Evolutionary conservation across 768 basidiomycete genomes (phyloP).

Genomic region (Gloeostereum incarnatum): DNA sequence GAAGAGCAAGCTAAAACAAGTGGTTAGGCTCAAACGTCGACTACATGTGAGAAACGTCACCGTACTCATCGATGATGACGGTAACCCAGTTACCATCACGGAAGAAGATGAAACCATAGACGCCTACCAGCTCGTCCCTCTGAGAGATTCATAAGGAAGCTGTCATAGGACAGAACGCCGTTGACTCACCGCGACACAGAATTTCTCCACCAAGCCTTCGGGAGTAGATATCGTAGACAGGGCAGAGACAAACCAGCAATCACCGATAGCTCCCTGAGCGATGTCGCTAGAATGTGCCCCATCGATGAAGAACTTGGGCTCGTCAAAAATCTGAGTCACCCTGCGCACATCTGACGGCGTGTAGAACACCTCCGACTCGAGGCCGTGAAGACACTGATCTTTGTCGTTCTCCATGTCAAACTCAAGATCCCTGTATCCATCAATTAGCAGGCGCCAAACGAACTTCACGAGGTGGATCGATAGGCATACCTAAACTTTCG

Average conservation of each 20-base stretch:
- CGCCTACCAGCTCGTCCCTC: slow-evolving; percentile 42
- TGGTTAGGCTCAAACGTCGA: not conserved
- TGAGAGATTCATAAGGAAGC: slow-evolving; percentile 10
- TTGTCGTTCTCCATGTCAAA: slow-evolving; percentile 41
- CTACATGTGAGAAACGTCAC: slow-evolving; percentile 1
- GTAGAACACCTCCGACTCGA: slow-evolving; percentile 15
- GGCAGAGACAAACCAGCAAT: slow-evolving; percentile 48
- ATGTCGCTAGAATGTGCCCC: slow-evolving; percentile 34
- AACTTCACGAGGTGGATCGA: slow-evolving; percentile 1
- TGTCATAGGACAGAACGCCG: not conserved
- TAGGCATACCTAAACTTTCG: slow-evolving; percentile 36
- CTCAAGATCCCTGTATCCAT: slow-evolving; percentile 35
- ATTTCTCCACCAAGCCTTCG: slow-evolving; percentile 35
- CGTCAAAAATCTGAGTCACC: slow-evolving; percentile 41
- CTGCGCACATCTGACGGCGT: slow-evolving; percentile 31
- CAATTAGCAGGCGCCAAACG: slow-evolving; percentile 1
- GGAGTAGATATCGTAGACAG: slow-evolving; percentile 37
- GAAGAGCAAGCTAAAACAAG: slow-evolving; percentile 36
- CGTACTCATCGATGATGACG: slow-evolving; percentile 51
- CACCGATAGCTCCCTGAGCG: slow-evolving; percentile 37
- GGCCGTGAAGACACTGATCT: slow-evolving; percentile 28
- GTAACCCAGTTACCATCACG: slow-evolving; percentile 41
- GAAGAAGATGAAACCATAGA: slow-evolving; percentile 53
- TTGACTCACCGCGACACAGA: slow-evolving; percentile 35
- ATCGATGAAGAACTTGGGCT: slow-evolving; percentile 39